Conservation (phyloP, 352 stramenopile species). For the Phytophthora capsici region DNA sequence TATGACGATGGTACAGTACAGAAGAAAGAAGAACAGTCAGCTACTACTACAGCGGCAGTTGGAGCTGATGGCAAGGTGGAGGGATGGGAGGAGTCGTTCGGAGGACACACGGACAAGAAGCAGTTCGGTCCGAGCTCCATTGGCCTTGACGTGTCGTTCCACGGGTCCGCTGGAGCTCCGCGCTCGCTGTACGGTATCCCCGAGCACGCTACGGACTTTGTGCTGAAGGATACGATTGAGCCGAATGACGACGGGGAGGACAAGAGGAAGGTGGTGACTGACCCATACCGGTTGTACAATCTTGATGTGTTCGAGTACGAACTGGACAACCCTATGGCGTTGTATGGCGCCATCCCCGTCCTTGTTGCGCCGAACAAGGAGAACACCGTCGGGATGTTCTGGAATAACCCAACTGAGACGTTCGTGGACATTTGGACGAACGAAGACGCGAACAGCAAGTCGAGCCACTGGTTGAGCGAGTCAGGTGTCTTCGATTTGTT, state of each 20-base stretch:
- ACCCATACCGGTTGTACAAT: conserved; percentile 99
- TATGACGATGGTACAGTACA: conserved; percentile 95
- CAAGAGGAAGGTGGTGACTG: conserved; percentile 54
- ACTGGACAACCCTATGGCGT: conserved; percentile 97
- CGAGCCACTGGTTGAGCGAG: conserved; percentile 95
- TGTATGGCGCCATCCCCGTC: conserved; percentile 94
- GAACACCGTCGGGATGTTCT: conserved; percentile 96
- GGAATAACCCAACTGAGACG: conserved; percentile 99
- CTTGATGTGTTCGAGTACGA: conserved; percentile 99
- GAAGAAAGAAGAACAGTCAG: conserved; percentile 54
- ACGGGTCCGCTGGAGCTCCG: conserved; percentile 52
- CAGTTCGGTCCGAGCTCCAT: conserved; percentile 93
- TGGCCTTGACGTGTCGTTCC: conserved; percentile 96
- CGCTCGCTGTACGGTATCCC: conserved; percentile 96
- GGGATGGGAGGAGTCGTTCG: conserved; percentile 96
- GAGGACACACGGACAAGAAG: conserved; percentile 90
- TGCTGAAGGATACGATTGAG: conserved; percentile 93
- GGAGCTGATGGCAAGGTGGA: conserved; percentile 62
- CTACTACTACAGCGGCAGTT: conserved; percentile 17
- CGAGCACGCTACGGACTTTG: conserved; percentile 96
- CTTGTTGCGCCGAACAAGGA: conserved; percentile 68
- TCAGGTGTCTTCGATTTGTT: conserved; percentile 98
- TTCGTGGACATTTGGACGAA: conserved; percentile 96
- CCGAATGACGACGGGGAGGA: conserved; percentile 15
- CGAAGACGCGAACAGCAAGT: conserved; percentile 53